Conservation (phyloP, 805 yeast genomes). For the Scheffersomyces coipomensis region DNA sequence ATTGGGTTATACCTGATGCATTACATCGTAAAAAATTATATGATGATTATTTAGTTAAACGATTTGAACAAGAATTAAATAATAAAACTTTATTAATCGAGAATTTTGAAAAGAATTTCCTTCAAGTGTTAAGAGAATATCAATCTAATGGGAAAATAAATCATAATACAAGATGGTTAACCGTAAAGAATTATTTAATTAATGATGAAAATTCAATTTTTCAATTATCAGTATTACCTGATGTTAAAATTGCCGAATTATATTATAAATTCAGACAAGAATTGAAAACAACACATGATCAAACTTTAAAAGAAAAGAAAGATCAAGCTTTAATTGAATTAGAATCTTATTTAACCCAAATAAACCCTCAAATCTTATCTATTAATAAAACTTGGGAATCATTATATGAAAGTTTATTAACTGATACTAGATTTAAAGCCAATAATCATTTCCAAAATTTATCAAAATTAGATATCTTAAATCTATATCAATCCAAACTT, state of each 20-base stretch:
- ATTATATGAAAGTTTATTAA: conserved; percentile 30
- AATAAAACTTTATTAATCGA: conserved; percentile 54
- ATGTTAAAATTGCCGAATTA: conserved; percentile 52
- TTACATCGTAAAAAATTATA: conserved; percentile 57
- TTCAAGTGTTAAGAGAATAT: conserved; percentile 41
- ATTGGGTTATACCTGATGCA: conserved; percentile 68
- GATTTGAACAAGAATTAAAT: conserved; percentile 46
- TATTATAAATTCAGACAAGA: conserved; percentile 49
- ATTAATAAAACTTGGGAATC: conserved; percentile 37
- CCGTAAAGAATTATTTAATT: conserved; percentile 47
- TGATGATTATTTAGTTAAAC: conserved; percentile 55
- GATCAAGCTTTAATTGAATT: conserved; percentile 54
- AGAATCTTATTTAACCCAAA: conserved; percentile 45
- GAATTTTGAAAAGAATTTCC: conserved; percentile 55
- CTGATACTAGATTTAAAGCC: conserved; percentile 55
- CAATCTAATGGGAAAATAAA: conserved; percentile 35
- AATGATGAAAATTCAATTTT: conserved; percentile 66
- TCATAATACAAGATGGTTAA: conserved; percentile 64
- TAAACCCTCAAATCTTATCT: conserved; percentile 26
- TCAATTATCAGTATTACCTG: conserved; percentile 58
- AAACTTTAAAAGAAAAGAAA: conserved; percentile 23
- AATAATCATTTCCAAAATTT: conserved; percentile 55
- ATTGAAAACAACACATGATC: conserved; percentile 31
- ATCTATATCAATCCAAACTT: conserved; percentile 43
- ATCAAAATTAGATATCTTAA: conserved; percentile 58